Evolutionary conservation across 2,329 filamentous ascomycete genomes (phyloP), one percentile per base, ranked within the genome.

Genomic region (Curvularia verruculosa): DNA sequence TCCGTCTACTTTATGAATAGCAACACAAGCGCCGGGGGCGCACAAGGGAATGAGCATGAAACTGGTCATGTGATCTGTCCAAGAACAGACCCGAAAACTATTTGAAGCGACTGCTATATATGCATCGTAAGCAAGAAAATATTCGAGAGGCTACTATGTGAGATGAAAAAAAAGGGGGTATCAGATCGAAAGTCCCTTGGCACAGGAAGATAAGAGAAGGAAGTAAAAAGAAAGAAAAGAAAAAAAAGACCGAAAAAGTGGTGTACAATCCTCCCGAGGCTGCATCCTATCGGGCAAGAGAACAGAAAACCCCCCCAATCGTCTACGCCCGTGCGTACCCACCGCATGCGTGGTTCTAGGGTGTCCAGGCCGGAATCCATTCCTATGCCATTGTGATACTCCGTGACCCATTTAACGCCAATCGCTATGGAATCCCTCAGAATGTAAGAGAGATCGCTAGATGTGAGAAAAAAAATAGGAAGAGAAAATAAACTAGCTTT

Each of bases 141-240:
- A 18, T 31, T 47, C 45, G 52, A 54, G 58, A 57, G 63, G 44
- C 49, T 61, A 46, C 49, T 61, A 57, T 37, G 52, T 49, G 51
- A 55, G 46, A 41, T 40, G n/a, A 21, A 54, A 59, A 59, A 61
- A 59, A 61, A 49, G 56, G 67, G 66, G 70, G 71, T 73, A 73
- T 73, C 71, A 72, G 63, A 65, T 69, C 60, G 61, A 66, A 65
- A 54, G 54, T 51, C 58, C 63, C 64, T 64, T 57, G 54, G 49
- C 44, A 56, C 43, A 50, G 39, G 50, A 49, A 56, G 18, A 39
- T 59, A 49, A 41, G 50, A 39, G 55, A 26, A 52, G 31, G 39
- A 58, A 15, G 40, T 58, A 49, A 44, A 45, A 29, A 58, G 21
- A 45, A 45, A 46, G 8, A 10, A 6, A 39, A 44, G 58, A 53